Evolutionary conservation across 257 asterid species (phyloP), one percentile per base, ranked within the genome.

Genomic region (Striga asiatica): DNA sequence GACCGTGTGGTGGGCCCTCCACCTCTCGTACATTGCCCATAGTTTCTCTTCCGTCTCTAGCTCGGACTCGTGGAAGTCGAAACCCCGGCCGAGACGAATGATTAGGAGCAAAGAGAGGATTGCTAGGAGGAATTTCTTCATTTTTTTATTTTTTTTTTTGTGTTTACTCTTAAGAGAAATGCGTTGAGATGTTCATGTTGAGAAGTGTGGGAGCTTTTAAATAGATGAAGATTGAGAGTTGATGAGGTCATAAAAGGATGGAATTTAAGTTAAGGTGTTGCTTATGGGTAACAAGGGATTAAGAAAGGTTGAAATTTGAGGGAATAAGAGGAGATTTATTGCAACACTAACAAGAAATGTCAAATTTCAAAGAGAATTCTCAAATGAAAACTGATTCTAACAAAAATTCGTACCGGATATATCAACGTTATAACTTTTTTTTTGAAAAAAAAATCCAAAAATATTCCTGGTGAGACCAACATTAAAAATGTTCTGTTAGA

Each of bases 1-100:
- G 11, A 79, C 77, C 0, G 88, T 79, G 64, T 84, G 94, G 66
- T 75, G 78, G 71, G 79, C 76, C 65, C 92, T 74, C 92, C 94
- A 84, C 63, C 94, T 73, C 66, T 81, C 92, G 52, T 84, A 84
- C 76, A 84, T 21, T 12, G 58, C 78, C 85, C 85, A 84, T 49
- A 84, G 37, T 3, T 19, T 43, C 13, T 76, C 67, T 38, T 84
- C 92, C 29, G 81, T 84, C 47, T 84, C 94, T 34, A 84, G 51
- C 43, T 84, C 91, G 27, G 58, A 48, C 45, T 78, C 91, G 2
- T 76, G 81, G 74, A 72, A 81, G 67, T 81, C 85, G 28, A 84
- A 84, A 51, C 91, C 58, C 50, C 62, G 58, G 5, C 61, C 78
- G 0, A 73, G 68, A 1, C 64, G 21, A n/a, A 76, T 27, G 34